Percentiles rank a stretch among this genome's conserved stretches.
phyloP scores from a whole-genome alignment of 306 rosid genomes.

The Rosa lucieae region DNA sequence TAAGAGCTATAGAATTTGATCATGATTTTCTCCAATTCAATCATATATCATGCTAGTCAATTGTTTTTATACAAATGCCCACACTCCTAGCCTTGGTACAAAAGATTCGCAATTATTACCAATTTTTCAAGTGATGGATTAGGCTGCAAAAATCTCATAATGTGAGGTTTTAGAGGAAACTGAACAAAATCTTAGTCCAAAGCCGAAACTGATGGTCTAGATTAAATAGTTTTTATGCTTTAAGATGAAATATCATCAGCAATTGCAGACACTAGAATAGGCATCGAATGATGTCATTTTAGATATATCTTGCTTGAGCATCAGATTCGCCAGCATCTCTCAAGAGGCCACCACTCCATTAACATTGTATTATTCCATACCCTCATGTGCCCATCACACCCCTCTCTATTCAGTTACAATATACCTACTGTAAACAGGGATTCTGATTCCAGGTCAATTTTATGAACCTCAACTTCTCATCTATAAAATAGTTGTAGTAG shows the following conservation, averaged over 20 bases:
- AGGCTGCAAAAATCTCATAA: neutral
- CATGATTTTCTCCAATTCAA: neutral
- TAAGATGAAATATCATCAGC: neutral
- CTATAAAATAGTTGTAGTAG: conserved; percentile 46
- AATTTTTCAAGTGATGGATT: neutral
- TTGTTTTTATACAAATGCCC: neutral
- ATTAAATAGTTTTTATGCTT: neutral
- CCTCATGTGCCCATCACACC: conserved; percentile 19
- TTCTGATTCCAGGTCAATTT: conserved; percentile 26
- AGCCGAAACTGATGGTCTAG: neutral
- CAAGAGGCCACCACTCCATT: conserved; percentile 26
- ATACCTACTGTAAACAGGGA: neutral
- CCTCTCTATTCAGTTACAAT: conserved; percentile 15
- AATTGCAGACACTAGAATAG: conserved; percentile 25
- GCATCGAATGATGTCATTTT: conserved; percentile 33
- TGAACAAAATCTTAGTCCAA: neutral
- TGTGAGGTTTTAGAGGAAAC: neutral
- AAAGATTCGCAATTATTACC: neutral
- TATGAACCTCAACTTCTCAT: conserved; percentile 33
- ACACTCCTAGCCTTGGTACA: neutral
- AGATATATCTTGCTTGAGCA: conserved; percentile 42
- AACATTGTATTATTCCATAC: conserved; percentile 39
- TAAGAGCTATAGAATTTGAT: neutral
- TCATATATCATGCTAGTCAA: neutral
- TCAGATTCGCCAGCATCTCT: conserved; percentile 44